A percentile compares a stretch with the other conserved stretches of the same genome.
Conservation (phyloP, 179 eudicot species). For the Corrigiola litoralis region DNA sequence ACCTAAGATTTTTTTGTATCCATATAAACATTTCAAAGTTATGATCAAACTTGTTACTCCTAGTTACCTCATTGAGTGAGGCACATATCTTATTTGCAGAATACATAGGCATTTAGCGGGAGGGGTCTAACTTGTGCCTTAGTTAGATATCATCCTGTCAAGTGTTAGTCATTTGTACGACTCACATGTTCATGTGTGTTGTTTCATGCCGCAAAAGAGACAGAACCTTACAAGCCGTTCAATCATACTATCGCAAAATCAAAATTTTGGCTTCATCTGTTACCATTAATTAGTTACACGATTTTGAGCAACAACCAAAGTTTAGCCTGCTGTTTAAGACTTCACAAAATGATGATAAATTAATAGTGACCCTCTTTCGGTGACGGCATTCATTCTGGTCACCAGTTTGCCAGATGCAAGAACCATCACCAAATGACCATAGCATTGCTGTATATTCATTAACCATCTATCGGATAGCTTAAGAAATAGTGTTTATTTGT, state of each 20-base stretch:
- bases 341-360: background rate
- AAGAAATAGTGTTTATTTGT: too few relatives aligned
- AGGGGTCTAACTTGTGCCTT: constrained; percentile 6
- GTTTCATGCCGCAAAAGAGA: constrained; percentile 4
- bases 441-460: too few relatives aligned
- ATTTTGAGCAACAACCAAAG: constrained; percentile 13
- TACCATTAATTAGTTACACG: background rate
- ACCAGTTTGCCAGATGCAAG: background rate
- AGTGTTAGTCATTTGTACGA: constrained; percentile 1
- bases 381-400: background rate
- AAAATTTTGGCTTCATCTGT: constrained; percentile 10
- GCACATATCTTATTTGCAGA: constrained; percentile 4
- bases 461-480: too few relatives aligned
- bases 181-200: constrained; percentile 13
- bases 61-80: constrained; percentile 10
- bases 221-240: background rate
- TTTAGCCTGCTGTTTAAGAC: background rate
- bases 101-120: constrained; percentile 3
- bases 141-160: constrained; percentile 4
- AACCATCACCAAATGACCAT: background rate
- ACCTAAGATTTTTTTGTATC: too few relatives aligned
- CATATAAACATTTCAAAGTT: too few relatives aligned
- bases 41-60: too few relatives aligned
- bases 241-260: background rate
- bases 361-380: background rate